Evolutionary conservation across 352 stramenopile species (phyloP).

Genomic region (Pythium chondricola): DNA sequence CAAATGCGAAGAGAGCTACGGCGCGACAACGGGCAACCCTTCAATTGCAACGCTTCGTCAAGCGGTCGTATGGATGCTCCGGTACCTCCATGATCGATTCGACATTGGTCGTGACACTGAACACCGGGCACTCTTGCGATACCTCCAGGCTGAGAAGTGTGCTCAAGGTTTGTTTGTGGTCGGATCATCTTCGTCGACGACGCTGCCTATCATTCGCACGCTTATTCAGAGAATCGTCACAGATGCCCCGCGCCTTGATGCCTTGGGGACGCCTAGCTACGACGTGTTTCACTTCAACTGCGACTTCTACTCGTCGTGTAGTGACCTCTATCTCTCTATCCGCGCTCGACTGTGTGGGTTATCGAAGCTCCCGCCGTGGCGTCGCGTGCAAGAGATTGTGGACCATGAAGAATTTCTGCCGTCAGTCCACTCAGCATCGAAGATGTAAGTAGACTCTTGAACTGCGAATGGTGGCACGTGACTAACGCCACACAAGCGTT

Average conservation of each 20-base stretch:
- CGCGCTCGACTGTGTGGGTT: background rate
- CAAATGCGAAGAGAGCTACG: too few relatives aligned
- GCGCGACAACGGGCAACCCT: too few relatives aligned
- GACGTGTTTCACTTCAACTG: background rate
- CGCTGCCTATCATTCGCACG: background rate
- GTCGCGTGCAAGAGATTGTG: slow-evolving; percentile 1
- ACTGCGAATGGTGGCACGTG: background rate
- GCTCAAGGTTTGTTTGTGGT: slow-evolving; percentile 1
- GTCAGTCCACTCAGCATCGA: background rate
- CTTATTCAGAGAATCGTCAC: background rate
- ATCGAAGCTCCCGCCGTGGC: slow-evolving; percentile 2
- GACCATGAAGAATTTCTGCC: background rate
- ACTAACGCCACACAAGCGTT: too few relatives aligned
- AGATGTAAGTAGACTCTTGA: background rate
- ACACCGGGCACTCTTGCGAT: background rate
- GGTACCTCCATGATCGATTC: background rate
- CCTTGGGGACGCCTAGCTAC: background rate
- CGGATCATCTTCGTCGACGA: background rate
- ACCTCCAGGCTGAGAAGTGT: background rate
- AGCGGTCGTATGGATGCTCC: slow-evolving; percentile 2
- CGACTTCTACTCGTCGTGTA: slow-evolving; percentile 1
- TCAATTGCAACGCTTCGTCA: too few relatives aligned
- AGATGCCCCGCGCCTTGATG: too few relatives aligned
- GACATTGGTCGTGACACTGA: slow-evolving; percentile 1
- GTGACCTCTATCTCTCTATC: background rate